Conservation (phyloP, 2,329 filamentous ascomycete genomes). For the Cadophora malorum region DNA sequence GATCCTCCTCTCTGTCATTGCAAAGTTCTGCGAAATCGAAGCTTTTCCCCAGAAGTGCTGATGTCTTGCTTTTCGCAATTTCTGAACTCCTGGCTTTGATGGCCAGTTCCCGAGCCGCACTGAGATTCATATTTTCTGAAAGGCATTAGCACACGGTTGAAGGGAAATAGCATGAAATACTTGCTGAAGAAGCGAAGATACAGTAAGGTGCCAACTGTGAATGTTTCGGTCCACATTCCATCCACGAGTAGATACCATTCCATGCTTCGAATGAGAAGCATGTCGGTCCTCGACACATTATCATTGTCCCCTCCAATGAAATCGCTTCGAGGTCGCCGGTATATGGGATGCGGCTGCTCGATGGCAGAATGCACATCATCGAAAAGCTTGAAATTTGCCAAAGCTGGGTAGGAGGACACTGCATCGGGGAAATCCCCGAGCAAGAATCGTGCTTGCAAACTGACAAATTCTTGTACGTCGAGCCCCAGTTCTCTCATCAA, state of each 20-base stretch:
- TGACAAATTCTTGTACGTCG: constrained; percentile 75
- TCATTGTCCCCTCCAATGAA: constrained; percentile 73
- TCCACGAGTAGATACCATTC: constrained; percentile 85
- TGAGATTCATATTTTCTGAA: constrained; percentile 52
- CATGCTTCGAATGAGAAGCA: constrained; percentile 75
- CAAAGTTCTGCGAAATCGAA: constrained; percentile 46
- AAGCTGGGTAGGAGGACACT: constrained; percentile 48
- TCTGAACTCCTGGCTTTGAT: constrained; percentile 56
- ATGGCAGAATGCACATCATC: constrained; percentile 28
- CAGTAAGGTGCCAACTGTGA: constrained; percentile 71
- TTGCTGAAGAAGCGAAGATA: constrained; percentile 85
- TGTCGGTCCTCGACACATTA: constrained; percentile 67
- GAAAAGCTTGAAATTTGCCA: constrained; percentile 58
- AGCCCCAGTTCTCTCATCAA: constrained; percentile 79
- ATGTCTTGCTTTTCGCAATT: constrained; percentile 45
- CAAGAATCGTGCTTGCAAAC: constrained; percentile 65
- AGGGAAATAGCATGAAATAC: constrained; percentile 47
- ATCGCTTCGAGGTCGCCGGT: constrained; percentile 70
- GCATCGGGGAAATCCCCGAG: constrained; percentile 54
- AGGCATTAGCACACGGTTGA: constrained; percentile 31
- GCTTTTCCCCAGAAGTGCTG: constrained; percentile 49
- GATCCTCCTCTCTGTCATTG: constrained; percentile 39
- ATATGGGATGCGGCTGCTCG: constrained; percentile 49
- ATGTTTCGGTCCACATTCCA: constrained; percentile 74
- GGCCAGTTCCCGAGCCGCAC: constrained; percentile 60